A percentile compares a stretch with the other conserved stretches of the same genome.
Conservation (phyloP, 2,329 filamentous ascomycete genomes). For the Penicillium expansum region DNA sequence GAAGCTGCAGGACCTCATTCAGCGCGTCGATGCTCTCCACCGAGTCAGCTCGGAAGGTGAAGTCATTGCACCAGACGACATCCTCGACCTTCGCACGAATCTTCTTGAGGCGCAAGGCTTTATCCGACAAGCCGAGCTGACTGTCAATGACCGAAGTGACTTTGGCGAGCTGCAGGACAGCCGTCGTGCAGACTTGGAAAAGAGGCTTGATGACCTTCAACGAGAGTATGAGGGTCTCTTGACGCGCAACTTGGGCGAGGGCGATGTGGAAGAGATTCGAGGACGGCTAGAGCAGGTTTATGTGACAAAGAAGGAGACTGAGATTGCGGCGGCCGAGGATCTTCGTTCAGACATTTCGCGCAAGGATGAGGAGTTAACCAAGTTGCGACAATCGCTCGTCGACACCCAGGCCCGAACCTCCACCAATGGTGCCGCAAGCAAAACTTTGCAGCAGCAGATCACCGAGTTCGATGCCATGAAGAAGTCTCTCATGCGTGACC, state of each 20-base stretch:
- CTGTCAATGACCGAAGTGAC: conserved; percentile 68
- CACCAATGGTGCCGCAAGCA: conserved; percentile 61
- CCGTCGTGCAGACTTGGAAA: conserved; percentile 71
- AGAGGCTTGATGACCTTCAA: conserved; percentile 70
- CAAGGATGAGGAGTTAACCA: conserved; percentile 77
- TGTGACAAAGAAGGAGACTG: conserved; percentile 68
- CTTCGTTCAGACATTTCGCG: conserved; percentile 72
- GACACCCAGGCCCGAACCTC: conserved; percentile 57
- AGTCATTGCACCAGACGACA: conserved; percentile 74
- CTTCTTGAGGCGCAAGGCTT: conserved; percentile 89
- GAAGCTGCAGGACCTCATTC: conserved; percentile 77
- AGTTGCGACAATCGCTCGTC: conserved; percentile 76
- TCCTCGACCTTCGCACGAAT: conserved; percentile 71
- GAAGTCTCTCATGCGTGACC: conserved; percentile 97
- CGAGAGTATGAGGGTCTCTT: conserved; percentile 81
- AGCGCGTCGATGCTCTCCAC: conserved; percentile 74
- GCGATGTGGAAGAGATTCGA: conserved; percentile 82
- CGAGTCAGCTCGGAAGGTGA: conserved; percentile 76
- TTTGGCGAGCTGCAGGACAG: conserved; percentile 62
- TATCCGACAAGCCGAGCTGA: conserved; percentile 86
- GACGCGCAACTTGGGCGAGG: conserved; percentile 71
- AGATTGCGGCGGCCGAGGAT: conserved; percentile 70
- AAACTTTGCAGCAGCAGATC: conserved; percentile 95
- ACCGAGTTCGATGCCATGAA: conserved; percentile 99
- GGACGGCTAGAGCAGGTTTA: conserved; percentile 73